Base-by-base conservation (phyloP, 768 basidiomycete species). In the Hortiboletus campestris region DNA sequence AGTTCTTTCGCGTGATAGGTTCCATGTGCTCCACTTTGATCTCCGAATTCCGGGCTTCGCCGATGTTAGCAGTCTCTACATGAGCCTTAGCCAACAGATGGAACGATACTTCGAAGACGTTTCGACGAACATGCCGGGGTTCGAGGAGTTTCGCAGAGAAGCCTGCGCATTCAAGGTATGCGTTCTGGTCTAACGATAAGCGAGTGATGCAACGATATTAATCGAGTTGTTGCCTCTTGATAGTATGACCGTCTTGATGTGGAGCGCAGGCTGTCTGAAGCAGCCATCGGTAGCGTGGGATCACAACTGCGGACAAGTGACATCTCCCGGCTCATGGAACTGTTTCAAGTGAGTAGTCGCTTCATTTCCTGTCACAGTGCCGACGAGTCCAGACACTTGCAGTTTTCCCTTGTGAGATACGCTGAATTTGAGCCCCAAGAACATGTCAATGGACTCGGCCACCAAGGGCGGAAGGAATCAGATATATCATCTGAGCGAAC, bases 21-120 rank as follows among this genome's bases (percentile, higher is more conserved):
- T 87, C 65, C 88, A 91, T 72, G 88, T 92, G 51, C 78, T 92
- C 46, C 87, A 91, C 64, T 89, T 93, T 60, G 90, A 93, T 69
- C 77, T 94, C 41, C 84, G 90, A 6, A 90, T 92, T 46, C 82
- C 91, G 4, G 90, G 89, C 0, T 93, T 93, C 63, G 89, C 89
- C 3, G 91, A 92, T 64, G 76, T 93, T 12, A 73, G 81, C 1
- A 91, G 90, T 62, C 75, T 93, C 34, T 92, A 93, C 64, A 79
- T 76, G 68, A 86, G 88, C 51, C 77, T 94, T 11, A 87, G 86
- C 60, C 81, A 83, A 41, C 89, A 91, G 67, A 89, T 92, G 84
- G 88, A 91, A 60, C 81, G 82, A 32, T 93, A 86, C 65, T 93
- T 91, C 56, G 84, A 84, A 61, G 78, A 78, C 44, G 78, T 93